phyloP scores from a whole-genome alignment of 2,329 filamentous ascomycete genomes.

The Fusarium algeriense region DNA sequence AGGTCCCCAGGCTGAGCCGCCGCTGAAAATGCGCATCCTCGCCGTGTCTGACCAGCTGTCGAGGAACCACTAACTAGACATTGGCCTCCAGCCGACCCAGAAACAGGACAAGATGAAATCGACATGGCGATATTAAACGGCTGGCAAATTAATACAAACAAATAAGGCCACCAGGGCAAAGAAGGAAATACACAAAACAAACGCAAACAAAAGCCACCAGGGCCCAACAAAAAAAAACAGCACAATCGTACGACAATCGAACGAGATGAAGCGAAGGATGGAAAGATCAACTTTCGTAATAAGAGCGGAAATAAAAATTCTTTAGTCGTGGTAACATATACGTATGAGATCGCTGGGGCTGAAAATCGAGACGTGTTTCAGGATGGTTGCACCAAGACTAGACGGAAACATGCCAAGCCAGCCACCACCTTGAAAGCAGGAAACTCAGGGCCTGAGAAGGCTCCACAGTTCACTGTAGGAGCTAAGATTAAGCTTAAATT shows the following conservation, averaged over 20 bases:
- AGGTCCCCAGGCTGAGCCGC: conserved; percentile 35
- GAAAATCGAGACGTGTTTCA: conserved; percentile 14
- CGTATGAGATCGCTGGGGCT: not conserved
- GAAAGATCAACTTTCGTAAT: not conserved
- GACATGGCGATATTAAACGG: conserved; percentile 42
- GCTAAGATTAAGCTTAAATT: conserved; percentile 8
- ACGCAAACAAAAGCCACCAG: conserved; percentile 21
- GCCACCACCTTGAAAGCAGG: not conserved
- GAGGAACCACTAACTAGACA: conserved; percentile 38
- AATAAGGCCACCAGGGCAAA: conserved; percentile 34
- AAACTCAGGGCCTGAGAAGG: no score
- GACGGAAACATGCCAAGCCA: conserved; percentile 16
- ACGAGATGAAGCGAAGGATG: not conserved
- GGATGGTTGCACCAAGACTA: not conserved
- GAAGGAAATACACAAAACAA: not conserved
- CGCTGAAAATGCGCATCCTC: conserved; percentile 39
- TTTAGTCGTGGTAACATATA: not conserved
- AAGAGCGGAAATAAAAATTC: not conserved
- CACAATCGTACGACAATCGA: not conserved
- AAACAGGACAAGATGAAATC: conserved; percentile 50
- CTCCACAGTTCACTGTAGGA: not conserved
- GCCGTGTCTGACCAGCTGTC: conserved; percentile 5
- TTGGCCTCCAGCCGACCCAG: conserved; percentile 46
- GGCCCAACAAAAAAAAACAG: not conserved
- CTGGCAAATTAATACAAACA: not conserved